phyloP scores from a whole-genome alignment of 208 protist genomes.

The Wallacemonas sp. region DNA sequence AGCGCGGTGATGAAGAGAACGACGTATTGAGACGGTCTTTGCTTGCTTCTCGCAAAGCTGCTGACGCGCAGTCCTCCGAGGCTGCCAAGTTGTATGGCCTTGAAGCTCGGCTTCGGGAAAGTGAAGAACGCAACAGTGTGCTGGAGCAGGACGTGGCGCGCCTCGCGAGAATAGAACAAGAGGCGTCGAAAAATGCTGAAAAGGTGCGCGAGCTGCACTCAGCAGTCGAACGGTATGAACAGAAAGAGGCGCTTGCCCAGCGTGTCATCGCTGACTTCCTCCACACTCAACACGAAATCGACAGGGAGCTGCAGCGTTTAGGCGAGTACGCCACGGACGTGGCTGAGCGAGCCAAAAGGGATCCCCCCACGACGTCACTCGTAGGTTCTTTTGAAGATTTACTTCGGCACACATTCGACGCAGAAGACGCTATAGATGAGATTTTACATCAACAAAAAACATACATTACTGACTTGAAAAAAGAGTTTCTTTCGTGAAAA shows the following conservation, averaged over 20 bases:
- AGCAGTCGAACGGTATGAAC: constrained; percentile 14
- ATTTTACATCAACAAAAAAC: constrained; percentile 16
- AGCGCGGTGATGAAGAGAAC: constrained; percentile 34
- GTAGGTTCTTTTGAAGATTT: background rate
- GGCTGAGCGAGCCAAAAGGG: background rate
- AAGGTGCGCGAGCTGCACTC: constrained; percentile 12
- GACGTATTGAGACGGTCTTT: constrained; percentile 39
- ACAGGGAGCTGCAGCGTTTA: constrained; percentile 24
- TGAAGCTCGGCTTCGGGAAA: constrained; percentile 47
- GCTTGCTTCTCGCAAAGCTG: constrained; percentile 46
- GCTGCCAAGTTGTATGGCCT: constrained; percentile 53
- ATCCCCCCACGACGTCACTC: background rate
- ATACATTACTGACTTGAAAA: constrained; percentile 16
- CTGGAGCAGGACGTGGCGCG: constrained; percentile 24
- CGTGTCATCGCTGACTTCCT: constrained; percentile 33
- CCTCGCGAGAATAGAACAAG: constrained; percentile 3
- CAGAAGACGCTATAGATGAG: constrained; percentile 9
- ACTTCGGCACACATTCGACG: background rate
- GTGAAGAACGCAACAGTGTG: constrained; percentile 22
- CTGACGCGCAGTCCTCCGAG: constrained; percentile 39
- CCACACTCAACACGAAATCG: constrained; percentile 28
- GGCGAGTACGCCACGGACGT: background rate
- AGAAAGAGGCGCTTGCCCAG: constrained; percentile 29
- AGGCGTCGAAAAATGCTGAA: background rate
- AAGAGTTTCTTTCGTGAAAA: constrained; percentile 3